A percentile compares a stretch with the other conserved stretches of the same genome.
phyloP scores from a whole-genome alignment of 257 asterid species.

The Ehretia macrophylla region DNA sequence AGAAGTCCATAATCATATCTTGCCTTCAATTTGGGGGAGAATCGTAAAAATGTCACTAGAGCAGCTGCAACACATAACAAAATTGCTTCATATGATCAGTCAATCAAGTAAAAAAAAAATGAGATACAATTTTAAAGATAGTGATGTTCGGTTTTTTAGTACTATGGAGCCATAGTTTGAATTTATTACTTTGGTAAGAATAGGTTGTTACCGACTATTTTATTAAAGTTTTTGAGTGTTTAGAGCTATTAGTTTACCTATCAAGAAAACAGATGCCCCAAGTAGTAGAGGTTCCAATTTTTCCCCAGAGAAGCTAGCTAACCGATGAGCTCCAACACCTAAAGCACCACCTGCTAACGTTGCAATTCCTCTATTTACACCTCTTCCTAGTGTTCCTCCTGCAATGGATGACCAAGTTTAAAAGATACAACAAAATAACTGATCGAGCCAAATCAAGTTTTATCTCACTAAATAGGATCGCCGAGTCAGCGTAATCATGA shows the following conservation, averaged over 20 bases:
- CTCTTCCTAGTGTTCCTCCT: conserved; percentile 68
- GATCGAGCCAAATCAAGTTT: too few relatives aligned
- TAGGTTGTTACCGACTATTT: too few relatives aligned
- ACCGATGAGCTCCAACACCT: conserved; percentile 44
- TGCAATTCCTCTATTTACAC: conserved; percentile 53
- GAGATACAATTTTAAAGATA: too few relatives aligned
- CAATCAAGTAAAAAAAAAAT: too few relatives aligned
- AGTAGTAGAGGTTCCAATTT: conserved; percentile 30
- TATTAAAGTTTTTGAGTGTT: too few relatives aligned
- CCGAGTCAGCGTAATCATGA: too few relatives aligned
- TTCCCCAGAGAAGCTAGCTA: conserved; percentile 40
- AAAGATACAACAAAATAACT: too few relatives aligned
- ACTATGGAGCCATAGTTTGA: too few relatives aligned
- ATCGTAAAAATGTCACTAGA: conserved; percentile 41
- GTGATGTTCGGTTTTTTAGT: too few relatives aligned
- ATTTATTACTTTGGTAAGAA: too few relatives aligned
- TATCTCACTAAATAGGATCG: too few relatives aligned
- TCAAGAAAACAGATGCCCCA: conserved; percentile 32
- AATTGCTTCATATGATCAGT: too few relatives aligned
- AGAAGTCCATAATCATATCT: conserved; percentile 68
- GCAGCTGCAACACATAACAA: conserved; percentile 36
- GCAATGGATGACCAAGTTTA: conserved; percentile 8
- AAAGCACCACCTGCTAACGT: conserved; percentile 39
- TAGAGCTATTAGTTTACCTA: conserved; percentile 37
- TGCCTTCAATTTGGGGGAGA: conserved; percentile 54